phyloP scores from a whole-genome alignment of 768 basidiomycete species.

The Gelatoporia subvermispora region DNA sequence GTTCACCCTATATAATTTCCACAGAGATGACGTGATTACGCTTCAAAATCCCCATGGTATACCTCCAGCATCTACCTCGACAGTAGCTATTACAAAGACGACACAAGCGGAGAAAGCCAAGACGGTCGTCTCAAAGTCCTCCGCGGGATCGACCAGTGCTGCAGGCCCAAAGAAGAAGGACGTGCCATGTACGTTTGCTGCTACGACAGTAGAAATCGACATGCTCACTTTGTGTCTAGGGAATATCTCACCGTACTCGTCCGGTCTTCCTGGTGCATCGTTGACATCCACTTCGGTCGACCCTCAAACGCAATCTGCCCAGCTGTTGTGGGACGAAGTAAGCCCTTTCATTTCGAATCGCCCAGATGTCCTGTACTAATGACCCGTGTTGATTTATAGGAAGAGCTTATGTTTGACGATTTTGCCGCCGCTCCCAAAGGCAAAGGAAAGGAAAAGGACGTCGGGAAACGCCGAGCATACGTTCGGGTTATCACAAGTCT shows the following conservation, averaged over 20 bases:
- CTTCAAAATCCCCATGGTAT: slow-evolving; percentile 88
- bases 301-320: slow-evolving; percentile 64
- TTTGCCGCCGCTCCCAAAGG: slow-evolving; percentile 76
- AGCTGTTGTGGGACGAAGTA: slow-evolving; percentile 93
- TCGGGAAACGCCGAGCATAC: slow-evolving; percentile 88
- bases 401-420: slow-evolving; percentile 97
- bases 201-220: no score
- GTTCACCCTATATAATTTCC: background rate
- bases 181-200: slow-evolving; percentile 51
- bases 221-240: slow-evolving; percentile 50
- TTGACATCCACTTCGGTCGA: slow-evolving; percentile 90
- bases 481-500: slow-evolving; percentile 92
- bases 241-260: slow-evolving; percentile 90
- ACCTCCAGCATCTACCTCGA: slow-evolving; percentile 46
- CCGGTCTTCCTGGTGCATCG: slow-evolving; percentile 85
- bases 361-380: background rate
- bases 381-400: slow-evolving; percentile 36
- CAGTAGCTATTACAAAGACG: slow-evolving; percentile 22
- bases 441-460: slow-evolving; percentile 90
- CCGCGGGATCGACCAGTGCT: slow-evolving; percentile 22
- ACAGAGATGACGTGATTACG: slow-evolving; percentile 87
- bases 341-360: slow-evolving; percentile 8
- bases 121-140: slow-evolving; percentile 30
- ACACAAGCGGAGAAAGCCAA: slow-evolving; percentile 26
- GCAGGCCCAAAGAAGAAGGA: slow-evolving; percentile 43